phyloP scores from a whole-genome alignment of 2,329 filamentous ascomycete genomes.

The Ciborinia camelliae region DNA sequence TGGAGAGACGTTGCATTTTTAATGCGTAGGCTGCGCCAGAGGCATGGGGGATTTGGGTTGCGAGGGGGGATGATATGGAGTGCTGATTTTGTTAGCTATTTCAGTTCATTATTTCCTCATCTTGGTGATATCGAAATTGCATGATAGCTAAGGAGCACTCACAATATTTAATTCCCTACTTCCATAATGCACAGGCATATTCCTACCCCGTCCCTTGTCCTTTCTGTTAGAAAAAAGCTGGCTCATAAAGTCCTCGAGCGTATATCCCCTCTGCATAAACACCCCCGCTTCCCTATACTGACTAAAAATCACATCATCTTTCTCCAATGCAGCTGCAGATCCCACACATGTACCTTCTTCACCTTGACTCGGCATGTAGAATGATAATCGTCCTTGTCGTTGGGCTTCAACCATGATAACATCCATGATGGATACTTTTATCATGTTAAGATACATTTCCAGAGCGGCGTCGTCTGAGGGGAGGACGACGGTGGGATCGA shows the following conservation, averaged over 20 bases:
- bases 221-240: slow-evolving; percentile 87
- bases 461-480: slow-evolving; percentile 38
- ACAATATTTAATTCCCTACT: slow-evolving; percentile 80
- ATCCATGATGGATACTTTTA: slow-evolving; percentile 80
- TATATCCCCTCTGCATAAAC: slow-evolving; percentile 85
- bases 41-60: slow-evolving; percentile 86
- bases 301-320: slow-evolving; percentile 85
- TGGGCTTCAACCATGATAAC: slow-evolving; percentile 98
- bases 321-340: slow-evolving; percentile 76
- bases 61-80: slow-evolving; percentile 80
- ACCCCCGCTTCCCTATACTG: slow-evolving; percentile 95
- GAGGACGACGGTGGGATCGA: slow-evolving; percentile 67
- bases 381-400: slow-evolving; percentile 60
- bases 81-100: slow-evolving; percentile 45
- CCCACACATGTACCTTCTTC: slow-evolving; percentile 86
- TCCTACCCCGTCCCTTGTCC: slow-evolving; percentile 77
- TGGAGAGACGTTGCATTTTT: slow-evolving; percentile 72
- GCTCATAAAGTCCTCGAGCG: slow-evolving; percentile 85
- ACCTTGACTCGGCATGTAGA: slow-evolving; percentile 75
- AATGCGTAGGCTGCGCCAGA: slow-evolving; percentile 83
- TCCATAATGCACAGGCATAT: slow-evolving; percentile 98
- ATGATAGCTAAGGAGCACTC: slow-evolving; percentile 36
- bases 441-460: slow-evolving; percentile 54
- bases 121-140: not conserved
- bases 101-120: not conserved